Evolutionary conservation across 768 basidiomycete genomes (phyloP).

Genomic region (Tremella yokohamensis): DNA sequence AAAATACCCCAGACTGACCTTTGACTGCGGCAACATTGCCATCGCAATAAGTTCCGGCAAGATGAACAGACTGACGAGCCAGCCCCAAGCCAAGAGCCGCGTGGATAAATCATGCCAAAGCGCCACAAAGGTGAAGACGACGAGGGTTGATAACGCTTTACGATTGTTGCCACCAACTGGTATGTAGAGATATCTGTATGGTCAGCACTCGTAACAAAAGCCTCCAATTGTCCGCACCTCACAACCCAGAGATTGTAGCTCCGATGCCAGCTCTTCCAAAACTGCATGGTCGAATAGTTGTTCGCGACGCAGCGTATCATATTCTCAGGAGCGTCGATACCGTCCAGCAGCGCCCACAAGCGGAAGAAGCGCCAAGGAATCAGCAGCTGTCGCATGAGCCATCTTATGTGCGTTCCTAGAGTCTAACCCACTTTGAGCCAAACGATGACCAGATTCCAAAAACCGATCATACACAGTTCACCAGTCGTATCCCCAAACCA

Average conservation of each 20-base stretch:
- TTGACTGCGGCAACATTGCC: slow-evolving; percentile 61
- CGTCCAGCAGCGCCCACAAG: slow-evolving; percentile 81
- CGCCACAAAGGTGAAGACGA: slow-evolving; percentile 94
- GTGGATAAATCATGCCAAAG: slow-evolving; percentile 95
- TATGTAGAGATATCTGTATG: slow-evolving; percentile 80
- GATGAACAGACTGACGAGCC: slow-evolving; percentile 88
- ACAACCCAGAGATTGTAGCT: slow-evolving; percentile 95
- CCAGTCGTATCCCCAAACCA: slow-evolving; percentile 76
- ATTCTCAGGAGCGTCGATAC: slow-evolving; percentile 92
- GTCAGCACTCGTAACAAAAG: neutral
- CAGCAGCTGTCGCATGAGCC: slow-evolving; percentile 61
- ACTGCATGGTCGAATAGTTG: slow-evolving; percentile 86
- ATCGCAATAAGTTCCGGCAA: slow-evolving; percentile 72
- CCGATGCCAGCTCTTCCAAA: slow-evolving; percentile 96
- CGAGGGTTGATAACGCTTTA: slow-evolving; percentile 61
- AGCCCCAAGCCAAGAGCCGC: slow-evolving; percentile 87
- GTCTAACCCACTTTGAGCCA: slow-evolving; percentile 80
- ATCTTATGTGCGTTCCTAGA: neutral
- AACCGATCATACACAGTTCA: slow-evolving; percentile 85
- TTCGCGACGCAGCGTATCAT: slow-evolving; percentile 99
- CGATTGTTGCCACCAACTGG: slow-evolving; percentile 74
- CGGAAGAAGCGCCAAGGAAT: slow-evolving; percentile 97
- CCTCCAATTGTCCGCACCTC: slow-evolving; percentile 56
- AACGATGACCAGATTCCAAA: slow-evolving; percentile 93
- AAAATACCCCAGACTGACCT: slow-evolving; percentile 55